Evolutionary conservation across 1,284 basidiomycete genomes (phyloP).

Genomic region (Amylostereum chailletii): DNA sequence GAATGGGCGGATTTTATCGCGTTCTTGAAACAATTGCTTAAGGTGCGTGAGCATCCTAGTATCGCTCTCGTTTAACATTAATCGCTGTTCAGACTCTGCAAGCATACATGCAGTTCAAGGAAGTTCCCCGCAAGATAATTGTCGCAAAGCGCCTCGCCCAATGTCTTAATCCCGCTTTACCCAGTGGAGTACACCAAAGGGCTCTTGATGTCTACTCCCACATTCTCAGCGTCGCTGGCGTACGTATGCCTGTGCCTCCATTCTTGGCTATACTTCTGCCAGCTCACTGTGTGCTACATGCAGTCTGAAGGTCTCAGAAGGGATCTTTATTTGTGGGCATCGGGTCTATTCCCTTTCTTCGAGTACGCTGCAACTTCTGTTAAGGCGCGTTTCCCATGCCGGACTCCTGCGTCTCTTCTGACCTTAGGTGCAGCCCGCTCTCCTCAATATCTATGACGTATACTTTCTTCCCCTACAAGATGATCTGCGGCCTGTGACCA

Average conservation of each 20-base stretch:
- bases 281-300: background rate
- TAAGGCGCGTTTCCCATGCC: constrained; percentile 41
- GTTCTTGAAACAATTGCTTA: constrained; percentile 91
- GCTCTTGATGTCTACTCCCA: constrained; percentile 94
- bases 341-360: constrained; percentile 96
- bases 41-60: constrained; percentile 42
- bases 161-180: constrained; percentile 94
- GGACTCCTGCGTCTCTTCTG: background rate
- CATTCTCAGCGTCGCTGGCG: constrained; percentile 85
- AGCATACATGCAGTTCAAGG: constrained; percentile 84
- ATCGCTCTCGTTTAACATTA: background rate
- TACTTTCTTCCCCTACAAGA: constrained; percentile 85
- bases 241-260: constrained; percentile 29
- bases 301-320: constrained; percentile 83
- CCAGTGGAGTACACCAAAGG: constrained; percentile 93
- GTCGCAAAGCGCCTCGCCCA: constrained; percentile 94
- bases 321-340: constrained; percentile 92
- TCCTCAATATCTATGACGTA: constrained; percentile 83
- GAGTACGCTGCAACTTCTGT: constrained; percentile 96
- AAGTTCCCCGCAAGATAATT: constrained; percentile 91
- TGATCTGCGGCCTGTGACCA: constrained; percentile 82
- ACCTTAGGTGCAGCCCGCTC: constrained; percentile 50
- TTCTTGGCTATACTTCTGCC: background rate
- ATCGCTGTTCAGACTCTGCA: constrained; percentile 68
- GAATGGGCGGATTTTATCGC: constrained; percentile 99